Evolutionary conservation across 225 moss, liverwort and hornwort genomes (phyloP), one percentile per base, ranked within the genome.

Genomic region (Ulota crispa): DNA sequence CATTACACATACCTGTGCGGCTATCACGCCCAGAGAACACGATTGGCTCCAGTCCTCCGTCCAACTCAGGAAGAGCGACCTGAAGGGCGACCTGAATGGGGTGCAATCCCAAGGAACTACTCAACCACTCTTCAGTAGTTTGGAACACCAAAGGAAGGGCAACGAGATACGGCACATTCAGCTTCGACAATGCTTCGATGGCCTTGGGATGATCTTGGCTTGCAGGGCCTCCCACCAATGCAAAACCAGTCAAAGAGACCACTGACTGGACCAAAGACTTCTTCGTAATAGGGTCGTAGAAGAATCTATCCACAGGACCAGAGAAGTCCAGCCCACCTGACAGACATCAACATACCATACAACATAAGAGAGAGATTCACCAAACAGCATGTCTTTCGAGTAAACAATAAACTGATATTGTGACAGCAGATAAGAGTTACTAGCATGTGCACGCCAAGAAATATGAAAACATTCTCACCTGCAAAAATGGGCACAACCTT

Each of bases 401-500:
- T 8, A 70, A 8, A 8, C 15, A 69, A 72, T 13, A 19, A 9
- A 60, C 19, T 45, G 7, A 7, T 14, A 82, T 31, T 39, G 2
- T 9, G 20, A 67, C 20, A 2, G 12, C 18, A 26, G 8, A 11
- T 8, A 26, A 26, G 14, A 18, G 16, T 28, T 77, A 8, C 8
- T 0, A 71, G 14, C 23, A 36, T 6, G 15, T 24, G 32, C 20
- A 42, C n/a, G 9, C 9, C 43, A 5, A 43, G 3, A 30, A 79
- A 42, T 10, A 7, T 6, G 7, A 53, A 18, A 53, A 31, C 45
- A 14, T 28, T 32, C 64, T 77, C 66, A 89, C 91, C 91, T 71
- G 98, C 98, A 76, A 99, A 99, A 39, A 99, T 99, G 34, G 98
- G 98, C 15, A 99, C 92, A 15, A 99, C 98, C 71, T 96, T 99